These are phyloP conservation scores for Sphagnum fallax DNA, from an alignment of 228 moss, liverwort and hornwort species.

Conservation along the genomic window DNA sequence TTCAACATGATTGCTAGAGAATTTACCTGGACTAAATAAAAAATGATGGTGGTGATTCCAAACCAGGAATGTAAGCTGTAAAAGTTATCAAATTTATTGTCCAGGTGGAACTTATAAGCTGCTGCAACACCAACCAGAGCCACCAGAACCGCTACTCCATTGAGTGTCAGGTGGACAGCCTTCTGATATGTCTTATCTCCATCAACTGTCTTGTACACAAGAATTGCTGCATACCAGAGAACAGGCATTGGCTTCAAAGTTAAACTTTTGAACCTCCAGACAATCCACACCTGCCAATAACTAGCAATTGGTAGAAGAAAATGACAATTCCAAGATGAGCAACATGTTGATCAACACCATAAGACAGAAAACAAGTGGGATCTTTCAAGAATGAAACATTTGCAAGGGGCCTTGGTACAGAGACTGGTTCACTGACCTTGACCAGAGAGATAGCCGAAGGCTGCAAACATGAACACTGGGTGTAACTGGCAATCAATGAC, in stretches of 20 bases:
- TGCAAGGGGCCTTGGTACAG: neutral
- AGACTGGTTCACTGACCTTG: conserved; percentile 41
- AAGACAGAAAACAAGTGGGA: no score
- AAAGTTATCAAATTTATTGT: conserved; percentile 57
- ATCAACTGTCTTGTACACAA: conserved; percentile 63
- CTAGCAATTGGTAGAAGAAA: neutral
- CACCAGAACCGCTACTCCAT: conserved; percentile 61
- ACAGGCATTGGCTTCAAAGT: no score
- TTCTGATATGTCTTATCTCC: conserved; percentile 66
- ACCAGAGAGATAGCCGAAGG: conserved; percentile 76
- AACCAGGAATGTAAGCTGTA: conserved; percentile 99
- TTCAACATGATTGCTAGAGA: neutral
- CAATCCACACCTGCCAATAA: neutral
- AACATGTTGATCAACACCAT: neutral
- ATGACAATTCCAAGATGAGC: neutral
- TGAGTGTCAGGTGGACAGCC: conserved; percentile 72
- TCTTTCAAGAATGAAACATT: no score
- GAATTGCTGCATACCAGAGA: conserved; percentile 32
- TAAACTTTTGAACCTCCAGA: no score
- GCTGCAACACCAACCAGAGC: conserved; percentile 54
- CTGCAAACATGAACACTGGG: conserved; percentile 74
- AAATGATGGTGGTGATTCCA: conserved; percentile 54
- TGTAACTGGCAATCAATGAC: conserved; percentile 52
- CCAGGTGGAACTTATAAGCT: conserved; percentile 64
- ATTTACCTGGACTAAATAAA: conserved; percentile 74